Conservation (phyloP, 1,139 yeast species). For the Suhomyces ambrosiae region DNA sequence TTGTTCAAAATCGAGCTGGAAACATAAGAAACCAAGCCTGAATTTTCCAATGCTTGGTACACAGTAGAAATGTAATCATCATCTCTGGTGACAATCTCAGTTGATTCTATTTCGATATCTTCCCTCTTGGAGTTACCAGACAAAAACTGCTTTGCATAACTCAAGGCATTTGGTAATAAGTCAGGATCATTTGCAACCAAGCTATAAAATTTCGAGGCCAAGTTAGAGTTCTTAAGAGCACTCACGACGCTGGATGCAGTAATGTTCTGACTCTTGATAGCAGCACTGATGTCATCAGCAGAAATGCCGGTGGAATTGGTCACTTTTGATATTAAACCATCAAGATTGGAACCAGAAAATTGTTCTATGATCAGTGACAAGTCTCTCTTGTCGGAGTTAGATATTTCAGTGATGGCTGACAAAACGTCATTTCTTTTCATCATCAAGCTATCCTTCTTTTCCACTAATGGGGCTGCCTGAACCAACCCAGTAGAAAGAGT, state of each 20-base stretch:
- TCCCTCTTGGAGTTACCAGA: conserved; percentile 7
- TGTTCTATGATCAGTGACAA: conserved; percentile 16
- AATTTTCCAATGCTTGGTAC: conserved; percentile 25
- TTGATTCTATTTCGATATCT: neutral
- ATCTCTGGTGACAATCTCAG: conserved; percentile 21
- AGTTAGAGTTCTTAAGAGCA: conserved; percentile 23
- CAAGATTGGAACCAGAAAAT: conserved; percentile 19
- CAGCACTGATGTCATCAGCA: conserved; percentile 10
- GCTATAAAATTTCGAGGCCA: conserved; percentile 24
- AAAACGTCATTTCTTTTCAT: conserved; percentile 6
- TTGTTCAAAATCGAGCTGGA: conserved; percentile 27
- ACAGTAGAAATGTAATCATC: conserved; percentile 23
- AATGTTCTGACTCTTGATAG: conserved; percentile 22
- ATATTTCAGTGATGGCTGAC: conserved; percentile 5
- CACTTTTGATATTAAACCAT: conserved; percentile 22
- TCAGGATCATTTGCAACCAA: conserved; percentile 28
- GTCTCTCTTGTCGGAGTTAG: conserved; percentile 10
- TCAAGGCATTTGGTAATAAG: conserved; percentile 20
- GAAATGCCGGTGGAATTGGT: conserved; percentile 15
- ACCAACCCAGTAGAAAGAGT: conserved; percentile 17
- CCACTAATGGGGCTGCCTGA: conserved; percentile 11
- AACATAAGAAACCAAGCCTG: conserved; percentile 27
- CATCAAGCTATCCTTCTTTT: neutral
- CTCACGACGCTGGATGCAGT: conserved; percentile 20
- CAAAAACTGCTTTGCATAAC: conserved; percentile 23